These are phyloP conservation scores for Coleophoma eucalyptorum DNA, from an alignment of 2,329 filamentous ascomycete genomes.

Conservation along the genomic window DNA sequence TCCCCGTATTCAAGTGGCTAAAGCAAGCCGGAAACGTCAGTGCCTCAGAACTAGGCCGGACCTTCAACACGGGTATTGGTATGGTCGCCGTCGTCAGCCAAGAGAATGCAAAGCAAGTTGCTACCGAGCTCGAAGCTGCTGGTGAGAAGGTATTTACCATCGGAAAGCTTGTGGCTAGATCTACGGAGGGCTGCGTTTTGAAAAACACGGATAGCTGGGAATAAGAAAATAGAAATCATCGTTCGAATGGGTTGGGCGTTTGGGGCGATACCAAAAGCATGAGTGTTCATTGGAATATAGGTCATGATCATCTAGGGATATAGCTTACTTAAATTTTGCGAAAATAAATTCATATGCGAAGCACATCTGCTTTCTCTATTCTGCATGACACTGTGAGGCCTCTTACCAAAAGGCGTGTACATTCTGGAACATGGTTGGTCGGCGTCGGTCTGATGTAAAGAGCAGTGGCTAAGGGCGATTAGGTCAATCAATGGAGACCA, in stretches of 20 bases:
- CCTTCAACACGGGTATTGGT: conserved; percentile 92
- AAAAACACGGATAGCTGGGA: conserved; percentile 43
- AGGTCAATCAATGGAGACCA: no score
- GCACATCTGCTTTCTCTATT: no score
- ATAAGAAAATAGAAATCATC: conserved; percentile 5
- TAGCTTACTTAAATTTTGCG: no score
- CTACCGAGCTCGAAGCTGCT: conserved; percentile 53
- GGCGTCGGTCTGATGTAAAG: no score
- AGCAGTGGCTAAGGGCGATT: not conserved
- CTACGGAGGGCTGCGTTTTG: conserved; percentile 52
- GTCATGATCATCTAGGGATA: no score
- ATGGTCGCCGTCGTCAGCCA: conserved; percentile 84
- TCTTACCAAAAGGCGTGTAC: no score
- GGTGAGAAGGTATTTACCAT: conserved; percentile 78
- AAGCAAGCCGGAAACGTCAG: conserved; percentile 68
- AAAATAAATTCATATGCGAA: no score
- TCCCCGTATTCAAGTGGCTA: conserved; percentile 83
- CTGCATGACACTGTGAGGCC: no score
- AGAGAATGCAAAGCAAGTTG: conserved; percentile 57
- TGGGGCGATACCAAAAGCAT: no score
- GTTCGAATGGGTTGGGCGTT: no score
- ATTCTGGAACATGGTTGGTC: no score
- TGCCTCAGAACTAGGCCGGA: conserved; percentile 78
- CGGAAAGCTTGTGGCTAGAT: conserved; percentile 63
- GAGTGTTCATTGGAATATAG: no score